A percentile compares a stretch with the other conserved stretches of the same genome.
Conservation (phyloP, 768 basidiomycete species). For the Lenzites betulinus region DNA sequence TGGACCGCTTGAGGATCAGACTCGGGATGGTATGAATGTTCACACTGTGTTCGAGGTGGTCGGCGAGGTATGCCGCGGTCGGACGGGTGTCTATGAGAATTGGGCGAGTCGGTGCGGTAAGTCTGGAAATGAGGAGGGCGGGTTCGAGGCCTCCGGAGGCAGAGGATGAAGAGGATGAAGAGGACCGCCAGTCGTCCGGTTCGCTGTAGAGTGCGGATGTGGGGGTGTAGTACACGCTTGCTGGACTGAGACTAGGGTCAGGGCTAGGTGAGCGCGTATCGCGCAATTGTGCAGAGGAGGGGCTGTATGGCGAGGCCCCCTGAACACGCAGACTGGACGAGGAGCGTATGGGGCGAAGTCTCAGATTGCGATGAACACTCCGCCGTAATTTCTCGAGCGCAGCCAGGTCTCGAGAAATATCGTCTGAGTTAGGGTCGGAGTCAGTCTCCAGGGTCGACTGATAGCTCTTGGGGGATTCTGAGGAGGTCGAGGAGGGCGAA, state of each 20-base stretch:
- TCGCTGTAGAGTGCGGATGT: constrained; percentile 39
- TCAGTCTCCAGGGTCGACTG: constrained; percentile 25
- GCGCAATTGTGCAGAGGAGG: constrained; percentile 34
- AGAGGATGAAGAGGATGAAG: constrained; percentile 23
- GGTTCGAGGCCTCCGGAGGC: constrained; percentile 46
- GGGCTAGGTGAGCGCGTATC: constrained; percentile 46
- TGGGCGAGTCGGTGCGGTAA: constrained; percentile 53
- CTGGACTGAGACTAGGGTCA: constrained; percentile 42
- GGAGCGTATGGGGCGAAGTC: constrained; percentile 74
- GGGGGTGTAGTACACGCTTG: constrained; percentile 55
- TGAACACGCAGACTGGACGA: constrained; percentile 27
- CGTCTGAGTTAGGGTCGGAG: constrained; percentile 44
- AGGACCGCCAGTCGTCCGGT: constrained; percentile 23
- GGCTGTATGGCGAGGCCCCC: constrained; percentile 27
- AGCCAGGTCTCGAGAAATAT: constrained; percentile 67
- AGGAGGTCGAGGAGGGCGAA: constrained; percentile 34
- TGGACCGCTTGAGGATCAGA: constrained; percentile 84
- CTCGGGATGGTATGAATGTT: constrained; percentile 84
- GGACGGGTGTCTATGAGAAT: constrained; percentile 85
- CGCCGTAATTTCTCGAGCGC: constrained; percentile 68
- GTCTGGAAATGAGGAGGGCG: constrained; percentile 47
- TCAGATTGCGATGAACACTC: constrained; percentile 76
- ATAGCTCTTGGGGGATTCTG: constrained; percentile 30
- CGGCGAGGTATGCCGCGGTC: constrained; percentile 60
- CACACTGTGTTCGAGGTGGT: constrained; percentile 68